Conservation (phyloP, 1,139 yeast genomes). For the Saccharomycopsis hybrid region DNA sequence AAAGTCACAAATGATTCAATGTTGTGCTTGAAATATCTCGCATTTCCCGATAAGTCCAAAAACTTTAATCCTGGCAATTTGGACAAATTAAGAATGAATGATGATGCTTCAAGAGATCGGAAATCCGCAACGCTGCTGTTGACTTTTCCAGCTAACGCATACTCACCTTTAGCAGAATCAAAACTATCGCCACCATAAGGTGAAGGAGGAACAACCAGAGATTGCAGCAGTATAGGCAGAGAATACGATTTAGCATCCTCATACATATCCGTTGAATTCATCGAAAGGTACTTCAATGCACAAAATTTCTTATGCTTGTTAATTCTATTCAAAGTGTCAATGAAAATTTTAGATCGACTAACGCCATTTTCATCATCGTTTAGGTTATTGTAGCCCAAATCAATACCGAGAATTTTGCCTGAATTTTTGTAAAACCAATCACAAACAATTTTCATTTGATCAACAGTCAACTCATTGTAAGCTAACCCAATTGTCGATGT, state of each 20-base stretch:
- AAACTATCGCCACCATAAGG: too few species aligned
- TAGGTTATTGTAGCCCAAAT: conserved; percentile 66
- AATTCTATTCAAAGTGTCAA: conserved; percentile 23
- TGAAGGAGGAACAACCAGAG: too few species aligned
- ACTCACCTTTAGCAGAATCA: not conserved
- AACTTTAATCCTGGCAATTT: conserved; percentile 51
- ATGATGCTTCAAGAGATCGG: conserved; percentile 1
- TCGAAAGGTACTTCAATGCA: conserved; percentile 39
- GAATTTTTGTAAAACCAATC: conserved; percentile 14
- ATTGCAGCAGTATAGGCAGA: too few species aligned
- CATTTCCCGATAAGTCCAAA: conserved; percentile 63
- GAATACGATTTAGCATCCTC: conserved; percentile 21
- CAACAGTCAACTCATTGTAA: conserved; percentile 48
- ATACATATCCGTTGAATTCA: conserved; percentile 34
- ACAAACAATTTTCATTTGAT: conserved; percentile 27
- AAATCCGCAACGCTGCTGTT: not conserved
- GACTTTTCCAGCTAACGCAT: not conserved
- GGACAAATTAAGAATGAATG: conserved; percentile 30
- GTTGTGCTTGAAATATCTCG: conserved; percentile 43
- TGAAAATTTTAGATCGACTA: conserved; percentile 8
- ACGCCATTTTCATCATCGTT: conserved; percentile 23
- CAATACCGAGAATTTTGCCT: conserved; percentile 42
- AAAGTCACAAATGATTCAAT: conserved; percentile 35
- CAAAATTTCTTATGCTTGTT: conserved; percentile 26
- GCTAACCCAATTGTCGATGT: conserved; percentile 63